These are phyloP conservation scores for Irpex sp. DNA, from an alignment of 1,284 basidiomycete species.

Conservation along the genomic window DNA sequence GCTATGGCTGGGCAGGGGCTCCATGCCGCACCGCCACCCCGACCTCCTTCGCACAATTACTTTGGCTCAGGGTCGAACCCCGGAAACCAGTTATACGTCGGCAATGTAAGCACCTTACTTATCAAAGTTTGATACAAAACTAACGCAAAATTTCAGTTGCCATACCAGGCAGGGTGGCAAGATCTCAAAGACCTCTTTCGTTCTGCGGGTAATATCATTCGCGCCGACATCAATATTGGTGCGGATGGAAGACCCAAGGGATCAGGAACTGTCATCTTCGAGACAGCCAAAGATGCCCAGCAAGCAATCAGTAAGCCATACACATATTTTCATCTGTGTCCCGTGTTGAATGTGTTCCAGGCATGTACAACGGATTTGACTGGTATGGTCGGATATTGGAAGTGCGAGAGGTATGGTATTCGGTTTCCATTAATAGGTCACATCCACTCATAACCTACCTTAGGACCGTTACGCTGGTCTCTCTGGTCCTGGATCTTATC, in stretches of 20 bases:
- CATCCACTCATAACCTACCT: neutral
- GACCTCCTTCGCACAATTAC: slow-evolving; percentile 71
- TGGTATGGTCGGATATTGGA: slow-evolving; percentile 92
- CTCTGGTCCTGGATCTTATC: slow-evolving; percentile 61
- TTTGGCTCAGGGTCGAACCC: slow-evolving; percentile 61
- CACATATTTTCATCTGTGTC: neutral
- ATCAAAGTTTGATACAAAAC: slow-evolving; percentile 1
- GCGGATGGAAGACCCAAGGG: slow-evolving; percentile 93
- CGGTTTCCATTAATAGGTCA: neutral
- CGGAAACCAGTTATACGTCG: slow-evolving; percentile 88
- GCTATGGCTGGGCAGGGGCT: slow-evolving; percentile 83
- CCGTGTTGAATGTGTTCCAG: slow-evolving; percentile 35
- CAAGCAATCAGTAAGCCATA: slow-evolving; percentile 79
- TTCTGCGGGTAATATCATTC: slow-evolving; percentile 88
- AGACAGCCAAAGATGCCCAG: slow-evolving; percentile 85
- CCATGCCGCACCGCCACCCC: slow-evolving; percentile 68
- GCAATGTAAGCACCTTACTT: slow-evolving; percentile 62
- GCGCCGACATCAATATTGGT: slow-evolving; percentile 91
- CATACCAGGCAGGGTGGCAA: slow-evolving; percentile 96
- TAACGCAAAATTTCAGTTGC: slow-evolving; percentile 53
- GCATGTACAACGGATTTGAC: slow-evolving; percentile 92
- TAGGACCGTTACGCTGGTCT: slow-evolving; percentile 88
- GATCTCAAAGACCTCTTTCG: slow-evolving; percentile 98
- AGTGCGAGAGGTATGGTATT: slow-evolving; percentile 75
- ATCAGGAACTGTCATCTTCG: slow-evolving; percentile 93